Base-by-base conservation (phyloP, 495 filamentous ascomycete genomes). In the Penicillium robsamsonii region DNA sequence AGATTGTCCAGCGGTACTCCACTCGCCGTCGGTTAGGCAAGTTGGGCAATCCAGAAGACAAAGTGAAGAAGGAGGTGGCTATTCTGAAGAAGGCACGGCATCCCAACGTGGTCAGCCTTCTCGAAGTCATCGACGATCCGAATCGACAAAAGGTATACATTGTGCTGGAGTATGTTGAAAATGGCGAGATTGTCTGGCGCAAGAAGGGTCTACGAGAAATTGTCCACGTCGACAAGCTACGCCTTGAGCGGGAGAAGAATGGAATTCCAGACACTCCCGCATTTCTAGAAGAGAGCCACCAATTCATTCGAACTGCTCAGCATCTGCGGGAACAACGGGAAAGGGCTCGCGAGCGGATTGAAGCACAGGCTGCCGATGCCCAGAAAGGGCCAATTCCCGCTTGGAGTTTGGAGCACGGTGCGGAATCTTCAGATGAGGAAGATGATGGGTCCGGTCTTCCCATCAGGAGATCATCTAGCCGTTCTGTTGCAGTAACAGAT, bases 71-170 rank as follows among this genome's bases (percentile, higher is more conserved):
- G 66, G 94, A 98, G 75, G 93, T 99, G 57, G 94, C 94, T 59
- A 97, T 99, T 53, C 75, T 99, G 57, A 99, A 99, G 72, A 97
- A 97, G 77, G 94, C 93, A 43, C 86, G 92, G 13, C 94, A 99
- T 72, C 87, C 90, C 15, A 96, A 97, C 60, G 89, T 99, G 40
- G 95, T 97, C 56, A 91, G 88, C 64, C 77, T 99, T 47, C 81
- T 97, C 25, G 94, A 99, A 70, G 92, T 99, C 63, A 97, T 99
- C 63, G 94, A 99, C 64, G 94, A 99, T 68, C 91, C 92, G 1
- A 88, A 90, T 60, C 81, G 87, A 54, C 93, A 94, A 75, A 99
- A 99, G 73, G 95, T 99, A 53, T 97, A 99, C 73, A 90, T 99
- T 70, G 90, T 97, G 20, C 76, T 99, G 40, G 94, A 99, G 68